These are phyloP conservation scores for Zymoseptoria pseudotritici DNA, from an alignment of 2,329 filamentous ascomycete species.

Conservation along the genomic window DNA sequence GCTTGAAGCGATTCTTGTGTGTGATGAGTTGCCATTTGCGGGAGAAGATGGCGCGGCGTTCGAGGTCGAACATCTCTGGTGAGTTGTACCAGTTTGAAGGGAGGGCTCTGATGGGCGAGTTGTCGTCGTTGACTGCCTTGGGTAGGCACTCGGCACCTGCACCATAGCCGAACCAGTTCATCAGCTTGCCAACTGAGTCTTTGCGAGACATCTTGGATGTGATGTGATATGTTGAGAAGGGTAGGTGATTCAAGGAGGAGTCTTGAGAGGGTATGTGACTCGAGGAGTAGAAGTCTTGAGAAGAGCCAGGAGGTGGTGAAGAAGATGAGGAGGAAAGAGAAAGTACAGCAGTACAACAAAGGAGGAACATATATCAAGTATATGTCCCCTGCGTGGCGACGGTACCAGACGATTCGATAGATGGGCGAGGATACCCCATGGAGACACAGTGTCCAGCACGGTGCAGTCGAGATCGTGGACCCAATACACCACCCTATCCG, in stretches of 20 bases:
- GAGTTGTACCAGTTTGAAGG: conserved; percentile 48
- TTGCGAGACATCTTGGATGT: background rate
- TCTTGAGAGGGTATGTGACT: background rate
- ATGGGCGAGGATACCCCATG: background rate
- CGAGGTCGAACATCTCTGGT: conserved; percentile 50
- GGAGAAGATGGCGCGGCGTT: conserved; percentile 51
- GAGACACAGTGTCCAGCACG: background rate
- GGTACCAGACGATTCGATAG: background rate
- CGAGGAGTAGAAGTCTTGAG: background rate
- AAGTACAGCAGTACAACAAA: background rate
- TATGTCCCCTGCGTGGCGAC: background rate
- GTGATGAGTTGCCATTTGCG: conserved; percentile 51
- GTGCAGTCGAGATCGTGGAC: background rate
- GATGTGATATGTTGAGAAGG: background rate
- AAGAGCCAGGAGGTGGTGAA: background rate
- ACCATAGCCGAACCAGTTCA: background rate
- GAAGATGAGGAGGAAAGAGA: background rate
- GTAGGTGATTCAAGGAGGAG: background rate
- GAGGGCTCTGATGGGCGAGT: conserved; percentile 34
- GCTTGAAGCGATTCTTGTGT: conserved; percentile 44
- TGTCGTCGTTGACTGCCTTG: background rate
- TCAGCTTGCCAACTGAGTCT: background rate
- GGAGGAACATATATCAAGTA: background rate
- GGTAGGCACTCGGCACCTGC: background rate
- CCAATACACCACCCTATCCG: background rate